These are phyloP conservation scores for Tilletia indica DNA, from an alignment of 1,284 basidiomycete species.

Conservation along the genomic window DNA sequence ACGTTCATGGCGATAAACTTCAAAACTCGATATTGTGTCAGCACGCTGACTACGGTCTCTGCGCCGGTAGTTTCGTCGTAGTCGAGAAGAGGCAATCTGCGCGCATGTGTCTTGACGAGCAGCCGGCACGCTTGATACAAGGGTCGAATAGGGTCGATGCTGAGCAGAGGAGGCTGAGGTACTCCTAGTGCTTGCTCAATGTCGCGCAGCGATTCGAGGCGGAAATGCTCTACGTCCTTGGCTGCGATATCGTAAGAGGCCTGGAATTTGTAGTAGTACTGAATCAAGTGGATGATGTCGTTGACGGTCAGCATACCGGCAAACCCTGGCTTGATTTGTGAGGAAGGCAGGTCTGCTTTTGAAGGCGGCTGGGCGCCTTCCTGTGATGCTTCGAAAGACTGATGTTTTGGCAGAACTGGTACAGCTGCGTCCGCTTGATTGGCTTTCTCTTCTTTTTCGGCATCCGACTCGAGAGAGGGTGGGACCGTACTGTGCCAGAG, in stretches of 20 bases:
- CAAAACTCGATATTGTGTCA: constrained; percentile 95
- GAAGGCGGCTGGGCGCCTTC: not conserved
- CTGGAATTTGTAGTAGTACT: constrained; percentile 51
- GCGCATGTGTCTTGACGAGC: constrained; percentile 91
- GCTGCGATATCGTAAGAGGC: constrained; percentile 75
- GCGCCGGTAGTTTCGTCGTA: constrained; percentile 88
- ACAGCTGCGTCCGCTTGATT: not conserved
- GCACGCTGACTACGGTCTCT: constrained; percentile 89
- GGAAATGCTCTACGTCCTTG: constrained; percentile 89
- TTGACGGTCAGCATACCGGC: constrained; percentile 55
- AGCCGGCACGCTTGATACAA: constrained; percentile 87
- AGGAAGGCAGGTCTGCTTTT: constrained; percentile 27
- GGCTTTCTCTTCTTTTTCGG: not conserved
- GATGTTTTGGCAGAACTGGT: not conserved
- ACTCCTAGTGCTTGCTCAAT: constrained; percentile 92
- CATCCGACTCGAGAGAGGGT: not conserved
- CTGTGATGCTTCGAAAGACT: not conserved
- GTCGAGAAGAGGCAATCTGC: constrained; percentile 89
- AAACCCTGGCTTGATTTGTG: constrained; percentile 38
- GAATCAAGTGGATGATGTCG: constrained; percentile 55
- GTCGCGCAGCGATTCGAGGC: constrained; percentile 71
- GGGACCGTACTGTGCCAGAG: constrained; percentile 65
- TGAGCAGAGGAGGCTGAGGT: constrained; percentile 83
- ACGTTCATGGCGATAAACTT: constrained; percentile 99
- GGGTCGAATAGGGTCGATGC: constrained; percentile 78